A percentile compares a stretch with the other conserved stretches of the same genome.
Conservation (phyloP, 2,329 filamentous ascomycete genomes). For the Aureobasidium lini region DNA sequence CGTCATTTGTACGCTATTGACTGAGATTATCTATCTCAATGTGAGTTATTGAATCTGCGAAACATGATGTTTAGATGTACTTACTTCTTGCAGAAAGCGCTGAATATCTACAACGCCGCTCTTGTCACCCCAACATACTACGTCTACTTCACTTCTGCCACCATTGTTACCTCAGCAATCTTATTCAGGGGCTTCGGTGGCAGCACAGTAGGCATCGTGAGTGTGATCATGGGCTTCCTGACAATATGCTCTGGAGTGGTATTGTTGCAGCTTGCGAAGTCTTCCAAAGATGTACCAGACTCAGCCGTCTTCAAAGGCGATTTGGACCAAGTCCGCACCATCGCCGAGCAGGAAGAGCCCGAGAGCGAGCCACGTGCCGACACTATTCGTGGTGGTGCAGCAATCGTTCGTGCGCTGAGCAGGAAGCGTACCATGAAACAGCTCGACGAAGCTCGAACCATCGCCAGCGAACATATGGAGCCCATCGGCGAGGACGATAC, state of each 20-base stretch:
- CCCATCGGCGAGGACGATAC: conserved; percentile 71
- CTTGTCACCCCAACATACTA: conserved; percentile 98
- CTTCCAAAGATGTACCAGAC: conserved; percentile 93
- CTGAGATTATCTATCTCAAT: conserved; percentile 92
- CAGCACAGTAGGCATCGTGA: conserved; percentile 69
- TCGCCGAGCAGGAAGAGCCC: conserved; percentile 91
- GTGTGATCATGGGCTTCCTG: conserved; percentile 87
- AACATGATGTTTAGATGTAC: background rate
- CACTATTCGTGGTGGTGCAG: conserved; percentile 83
- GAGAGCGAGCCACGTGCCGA: conserved; percentile 95
- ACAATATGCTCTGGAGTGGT: conserved; percentile 91
- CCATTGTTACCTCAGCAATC: conserved; percentile 87
- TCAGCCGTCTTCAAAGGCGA: conserved; percentile 86
- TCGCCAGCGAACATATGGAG: conserved; percentile 75
- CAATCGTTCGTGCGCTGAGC: conserved; percentile 79
- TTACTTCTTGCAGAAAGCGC: conserved; percentile 70
- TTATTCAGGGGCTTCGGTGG: conserved; percentile 93
- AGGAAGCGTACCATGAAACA: conserved; percentile 69
- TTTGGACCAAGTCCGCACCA: conserved; percentile 88
- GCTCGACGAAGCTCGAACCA: conserved; percentile 65
- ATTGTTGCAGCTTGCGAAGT: conserved; percentile 91
- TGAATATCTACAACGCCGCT: conserved; percentile 94
- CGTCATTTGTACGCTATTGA: conserved; percentile 78
- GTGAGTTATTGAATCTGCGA: conserved; percentile 48
- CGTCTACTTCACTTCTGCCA: conserved; percentile 93